A percentile compares a stretch with the other conserved stretches of the same genome.
These are phyloP conservation scores for Phoma herbarum DNA, from an alignment of 2,329 filamentous ascomycete species.

Conservation along the genomic window DNA sequence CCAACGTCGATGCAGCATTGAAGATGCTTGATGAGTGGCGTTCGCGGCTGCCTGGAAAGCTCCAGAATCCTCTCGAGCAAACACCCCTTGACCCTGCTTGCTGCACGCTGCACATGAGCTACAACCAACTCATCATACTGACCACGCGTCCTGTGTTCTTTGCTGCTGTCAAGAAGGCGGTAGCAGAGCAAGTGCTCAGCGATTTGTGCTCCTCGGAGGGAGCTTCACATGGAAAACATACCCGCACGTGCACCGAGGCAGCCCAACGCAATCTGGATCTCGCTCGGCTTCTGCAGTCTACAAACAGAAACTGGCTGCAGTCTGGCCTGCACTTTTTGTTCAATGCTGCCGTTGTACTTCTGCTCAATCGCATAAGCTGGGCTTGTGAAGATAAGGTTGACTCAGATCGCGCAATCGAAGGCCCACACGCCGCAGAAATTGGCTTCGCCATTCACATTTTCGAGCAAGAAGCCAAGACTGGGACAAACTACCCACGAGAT, in stretches of 20 bases:
- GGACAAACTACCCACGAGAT: constrained; percentile 37
- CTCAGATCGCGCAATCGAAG: background rate
- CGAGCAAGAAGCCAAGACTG: constrained; percentile 33
- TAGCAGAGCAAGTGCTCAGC: constrained; percentile 30
- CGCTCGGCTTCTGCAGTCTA: constrained; percentile 24
- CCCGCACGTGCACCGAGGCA: constrained; percentile 30
- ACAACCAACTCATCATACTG: constrained; percentile 37
- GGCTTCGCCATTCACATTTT: constrained; percentile 36
- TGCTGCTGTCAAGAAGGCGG: constrained; percentile 34
- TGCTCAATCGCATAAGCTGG: constrained; percentile 32
- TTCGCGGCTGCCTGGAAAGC: constrained; percentile 24
- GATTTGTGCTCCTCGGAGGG: constrained; percentile 22
- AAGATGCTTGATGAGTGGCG: constrained; percentile 35
- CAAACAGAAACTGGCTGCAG: constrained; percentile 29
- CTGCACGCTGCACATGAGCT: constrained; percentile 36
- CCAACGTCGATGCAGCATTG: constrained; percentile 31
- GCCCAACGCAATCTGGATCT: constrained; percentile 33
- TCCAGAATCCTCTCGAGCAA: constrained; percentile 23
- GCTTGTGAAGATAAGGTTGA: background rate
- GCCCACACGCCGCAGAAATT: constrained; percentile 24
- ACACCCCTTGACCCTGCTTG: constrained; percentile 31
- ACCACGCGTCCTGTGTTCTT: constrained; percentile 39
- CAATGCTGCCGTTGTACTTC: constrained; percentile 38
- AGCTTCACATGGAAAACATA: constrained; percentile 23
- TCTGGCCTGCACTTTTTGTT: constrained; percentile 41